phyloP scores from a whole-genome alignment of 306 rosid genomes.

The Rubus idaeus region DNA sequence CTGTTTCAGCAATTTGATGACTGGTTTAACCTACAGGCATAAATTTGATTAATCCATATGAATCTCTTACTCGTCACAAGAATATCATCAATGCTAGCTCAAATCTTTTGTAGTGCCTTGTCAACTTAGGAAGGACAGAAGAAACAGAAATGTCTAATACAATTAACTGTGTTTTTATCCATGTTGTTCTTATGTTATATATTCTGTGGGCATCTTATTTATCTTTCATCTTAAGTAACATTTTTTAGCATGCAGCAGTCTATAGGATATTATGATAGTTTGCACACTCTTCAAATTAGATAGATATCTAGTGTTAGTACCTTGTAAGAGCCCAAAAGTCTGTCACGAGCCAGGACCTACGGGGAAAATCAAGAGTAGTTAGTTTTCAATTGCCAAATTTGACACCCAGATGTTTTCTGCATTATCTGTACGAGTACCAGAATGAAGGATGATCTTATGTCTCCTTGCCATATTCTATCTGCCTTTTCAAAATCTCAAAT shows the following conservation, averaged over 20 bases:
- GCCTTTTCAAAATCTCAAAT: background rate
- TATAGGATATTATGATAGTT: background rate
- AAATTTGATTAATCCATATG: conserved; percentile 13
- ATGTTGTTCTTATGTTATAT: background rate
- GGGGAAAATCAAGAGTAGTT: conserved; percentile 26
- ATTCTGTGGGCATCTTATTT: background rate
- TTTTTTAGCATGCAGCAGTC: conserved; percentile 1
- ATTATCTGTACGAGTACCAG: background rate
- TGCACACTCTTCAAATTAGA: background rate
- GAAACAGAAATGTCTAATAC: background rate
- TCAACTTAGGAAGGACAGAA: background rate
- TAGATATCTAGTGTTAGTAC: conserved; percentile 35
- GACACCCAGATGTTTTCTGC: conserved; percentile 2
- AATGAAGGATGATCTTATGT: conserved; percentile 9
- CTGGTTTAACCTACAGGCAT: conserved; percentile 83
- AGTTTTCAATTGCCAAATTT: conserved; percentile 26
- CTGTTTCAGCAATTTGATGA: conserved; percentile 81
- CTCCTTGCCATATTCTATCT: background rate
- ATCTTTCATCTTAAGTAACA: background rate
- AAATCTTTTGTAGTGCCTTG: background rate
- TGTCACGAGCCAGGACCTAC: conserved; percentile 93
- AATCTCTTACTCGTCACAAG: background rate
- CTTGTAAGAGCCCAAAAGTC: conserved; percentile 95
- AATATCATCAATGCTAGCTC: background rate
- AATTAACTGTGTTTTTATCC: background rate